Evolutionary conservation across 352 stramenopile genomes (phyloP), one percentile per base, ranked within the genome.

Genomic region (Elongisporangium anandrum): DNA sequence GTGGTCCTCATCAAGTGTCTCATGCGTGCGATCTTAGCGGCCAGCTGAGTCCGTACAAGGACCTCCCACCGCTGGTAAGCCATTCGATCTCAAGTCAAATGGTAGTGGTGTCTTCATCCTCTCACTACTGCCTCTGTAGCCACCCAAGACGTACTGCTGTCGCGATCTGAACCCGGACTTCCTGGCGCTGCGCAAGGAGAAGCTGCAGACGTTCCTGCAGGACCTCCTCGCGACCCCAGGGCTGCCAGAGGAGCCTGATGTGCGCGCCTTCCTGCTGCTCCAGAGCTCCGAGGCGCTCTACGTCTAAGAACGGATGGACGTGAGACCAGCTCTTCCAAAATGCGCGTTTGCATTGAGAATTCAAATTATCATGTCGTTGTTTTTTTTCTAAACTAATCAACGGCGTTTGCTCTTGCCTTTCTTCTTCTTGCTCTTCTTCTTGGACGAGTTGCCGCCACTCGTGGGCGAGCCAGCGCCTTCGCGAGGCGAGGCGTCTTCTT

Each of bases 141-240:
- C 82, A 12, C 76, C 79, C 16, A 92, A 90, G 57, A 88, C 82
- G 1, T 88, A 75, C 52, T 88, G 76, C 65, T 88, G 82, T 50
- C 78, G 78, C 22, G 82, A 92, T 52, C 57, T 92, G 50, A 92
- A 88, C 54, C 82, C 82, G 1, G 82, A 92, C 49, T 92, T 78
- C 57, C 51, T 92, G 41, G 51, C 60, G 45, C 72, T 61, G 61
- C 82, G 82, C 57, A 86, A 78, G 58, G 54, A 67, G 9, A 38
- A 72, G 52, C 67, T 92, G n/a, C 68, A 81, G 23, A 62, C 57
- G 34, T 92, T 90, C 50, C 62, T 92, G 21, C 69, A 84, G 29
- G 66, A 85, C 21, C 63, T 90, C 52, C 74, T 92, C 47, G 72
- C 74, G 63, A 90, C 90, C 38, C 82, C 79, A 4, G 67, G 81